A percentile compares a stretch with the other conserved stretches of the same genome.
Conservation (phyloP, 164 flowering plant species). For the grape (Vitis vinifera) region DNA sequence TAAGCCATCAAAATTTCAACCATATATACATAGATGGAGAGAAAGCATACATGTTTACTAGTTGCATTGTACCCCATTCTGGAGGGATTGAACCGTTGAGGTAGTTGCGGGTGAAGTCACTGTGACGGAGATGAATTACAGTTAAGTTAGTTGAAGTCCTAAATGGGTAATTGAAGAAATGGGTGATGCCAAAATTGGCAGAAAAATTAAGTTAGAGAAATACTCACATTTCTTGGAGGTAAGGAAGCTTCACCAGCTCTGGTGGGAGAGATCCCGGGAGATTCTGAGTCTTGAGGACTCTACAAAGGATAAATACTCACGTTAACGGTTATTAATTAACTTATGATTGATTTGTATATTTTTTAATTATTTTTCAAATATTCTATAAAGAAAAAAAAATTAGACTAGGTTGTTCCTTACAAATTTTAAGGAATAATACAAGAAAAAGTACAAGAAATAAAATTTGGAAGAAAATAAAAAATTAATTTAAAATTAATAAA, state of each 20-base stretch:
- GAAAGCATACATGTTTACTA: constrained; percentile 26
- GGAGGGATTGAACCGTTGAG: constrained; percentile 63
- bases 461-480: too few relatives aligned
- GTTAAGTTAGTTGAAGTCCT: background rate
- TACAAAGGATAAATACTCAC: constrained; percentile 1
- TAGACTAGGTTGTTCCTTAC: too few relatives aligned
- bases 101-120: constrained; percentile 60
- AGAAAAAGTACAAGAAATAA: too few relatives aligned
- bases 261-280: constrained; percentile 40
- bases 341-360: too few relatives aligned
- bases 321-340: too few relatives aligned
- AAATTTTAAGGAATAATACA: too few relatives aligned
- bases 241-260: constrained; percentile 35
- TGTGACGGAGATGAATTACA: constrained; percentile 8
- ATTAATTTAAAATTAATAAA: too few relatives aligned
- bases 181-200: too few relatives aligned
- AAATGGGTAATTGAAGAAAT: too few relatives aligned
- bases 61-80: constrained; percentile 27
- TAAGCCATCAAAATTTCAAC: too few relatives aligned
- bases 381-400: background rate
- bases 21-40: background rate
- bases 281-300: constrained; percentile 35
- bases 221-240: constrained; percentile 39
- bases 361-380: too few relatives aligned
- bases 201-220: too few relatives aligned